phyloP scores from a whole-genome alignment of 75 land plant genomes.

The Larix kaempferi region DNA sequence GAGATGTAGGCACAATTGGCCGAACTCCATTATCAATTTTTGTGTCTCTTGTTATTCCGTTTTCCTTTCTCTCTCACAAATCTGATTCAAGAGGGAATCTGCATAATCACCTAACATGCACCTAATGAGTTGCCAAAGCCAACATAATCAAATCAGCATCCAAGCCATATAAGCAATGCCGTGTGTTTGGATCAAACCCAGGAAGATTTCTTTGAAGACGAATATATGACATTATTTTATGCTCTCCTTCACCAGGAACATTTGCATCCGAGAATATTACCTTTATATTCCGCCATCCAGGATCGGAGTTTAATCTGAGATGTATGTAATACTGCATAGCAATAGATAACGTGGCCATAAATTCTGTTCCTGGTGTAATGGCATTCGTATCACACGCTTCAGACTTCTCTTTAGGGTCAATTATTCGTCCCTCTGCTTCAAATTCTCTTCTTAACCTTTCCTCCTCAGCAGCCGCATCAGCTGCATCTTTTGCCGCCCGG shows the following conservation, averaged over 20 bases:
- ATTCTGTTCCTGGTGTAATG: conserved; percentile 85
- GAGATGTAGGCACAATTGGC: no score
- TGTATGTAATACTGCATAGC: conserved; percentile 86
- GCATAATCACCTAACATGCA: no score
- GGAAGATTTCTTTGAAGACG: conserved; percentile 66
- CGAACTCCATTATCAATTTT: no score
- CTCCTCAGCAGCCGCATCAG: conserved; percentile 82
- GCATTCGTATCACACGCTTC: conserved; percentile 80
- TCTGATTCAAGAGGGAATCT: no score
- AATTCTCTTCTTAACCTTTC: conserved; percentile 63
- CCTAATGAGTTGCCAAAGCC: conserved; percentile 92
- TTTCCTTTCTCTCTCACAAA: no score
- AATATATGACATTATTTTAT: conserved; percentile 89
- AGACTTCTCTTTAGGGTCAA: conserved; percentile 61
- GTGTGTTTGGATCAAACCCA: conserved; percentile 39
- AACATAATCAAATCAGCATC: conserved; percentile 99
- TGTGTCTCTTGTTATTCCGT: no score
- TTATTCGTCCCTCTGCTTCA: conserved; percentile 67
- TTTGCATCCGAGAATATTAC: conserved; percentile 93
- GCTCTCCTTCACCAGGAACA: conserved; percentile 95
- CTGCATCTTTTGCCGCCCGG: conserved; percentile 75
- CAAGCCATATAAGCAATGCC: conserved; percentile 87
- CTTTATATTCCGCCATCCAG: conserved; percentile 81
- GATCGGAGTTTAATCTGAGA: conserved; percentile 73
- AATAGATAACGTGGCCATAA: conserved; percentile 75